Base-by-base conservation (phyloP, 1,139 yeast species). In the Pichia sp. region DNA sequence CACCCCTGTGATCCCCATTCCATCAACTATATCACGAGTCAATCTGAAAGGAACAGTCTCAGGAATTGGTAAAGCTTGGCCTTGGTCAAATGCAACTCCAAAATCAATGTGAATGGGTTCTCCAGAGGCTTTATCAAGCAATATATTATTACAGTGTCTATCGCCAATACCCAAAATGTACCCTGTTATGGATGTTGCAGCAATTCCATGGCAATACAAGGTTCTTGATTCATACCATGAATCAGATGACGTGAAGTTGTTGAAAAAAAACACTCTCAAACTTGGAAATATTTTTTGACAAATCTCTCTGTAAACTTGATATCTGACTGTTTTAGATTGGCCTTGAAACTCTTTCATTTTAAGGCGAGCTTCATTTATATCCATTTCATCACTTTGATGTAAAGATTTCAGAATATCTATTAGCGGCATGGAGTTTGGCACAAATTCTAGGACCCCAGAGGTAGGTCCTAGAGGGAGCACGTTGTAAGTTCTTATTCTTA, bases 51-150 rank as follows among this genome's bases (percentile, higher is more conserved):
- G 99, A 2, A 95, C 96, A 0, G 87, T 78, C 62, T 95, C 99
- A 0, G 99, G 99, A 18, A 91, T 79, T 0, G 95, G 86, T 45
- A 95, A 72, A 16, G 83, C 69, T 60, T 80, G 84, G 0, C 99
- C 99, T 63, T 86, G 91, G 64, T 95, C 99, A 71, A 95, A 95
- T 0, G 98, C 95, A 51, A 93, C 93, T 0, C 99, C 99, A 36
- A 95, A 72, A 66, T 95, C 99, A 62, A 95, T 95, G 66, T 95
- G 99, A 28, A 95, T 83, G 0, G 96, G 96, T 60, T 91, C 97
- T 0, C 99, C 99, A 0, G 87, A 77, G 16, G 65, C 65, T 49
- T 76, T 74, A 65, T 95, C 98, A n/a, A 95, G 65, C 53, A 95
- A 69, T 43, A 95, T 85, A 65, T 95, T 95, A 66, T 89, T 89